Base-by-base conservation (phyloP, 192 early-diverging fungal species). In the Umbelopsis ramanniana region DNA sequence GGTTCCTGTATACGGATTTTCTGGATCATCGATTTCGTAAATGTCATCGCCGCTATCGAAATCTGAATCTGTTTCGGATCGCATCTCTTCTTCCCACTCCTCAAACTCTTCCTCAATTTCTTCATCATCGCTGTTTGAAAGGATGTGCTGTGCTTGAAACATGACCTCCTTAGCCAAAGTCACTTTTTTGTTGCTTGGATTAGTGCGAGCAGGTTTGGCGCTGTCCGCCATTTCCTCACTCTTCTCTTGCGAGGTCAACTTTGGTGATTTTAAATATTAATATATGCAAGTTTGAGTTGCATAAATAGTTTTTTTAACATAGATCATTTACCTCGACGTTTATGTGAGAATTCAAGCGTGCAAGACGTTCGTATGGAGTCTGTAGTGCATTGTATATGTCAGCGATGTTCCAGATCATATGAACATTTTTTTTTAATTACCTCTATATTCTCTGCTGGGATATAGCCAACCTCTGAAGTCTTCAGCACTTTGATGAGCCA, bases 381-480 rank as follows among this genome's bases (percentile, higher is more conserved):
- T 89, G 21, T 3, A 37, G 24, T 33, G 3, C 11, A 71, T 6
- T 0, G 4, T 54, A 23, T 15, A 24, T 17, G 2, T 46, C 50
- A 40, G 29, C 33, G 11, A 50, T 52, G 29, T 6, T 26, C 1
- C 15, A 26, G 17, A 14, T 26, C 14, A 43, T 19, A 24, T 26
- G 21, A 22, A 26, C 19, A 68, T 29, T 6, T 10, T 35, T 52
- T 11, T 52, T 46, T 10, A 11, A 23, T 33, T 81, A 91, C 90
- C 79, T 95, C 93, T 45, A 95, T 89, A 71, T 95, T 93, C 73
- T 95, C 94, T 4, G 94, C 94, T 26, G 94, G 94, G 63, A 95
- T 93, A 75, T 95, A 95, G 17, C 94, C 94, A 77, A 95, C 90
- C 76, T 90, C 82, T 0, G 76, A 79, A n/a, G 78, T 92, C 76